phyloP scores from a whole-genome alignment of 768 basidiomycete species.

The Serendipita sp. region DNA sequence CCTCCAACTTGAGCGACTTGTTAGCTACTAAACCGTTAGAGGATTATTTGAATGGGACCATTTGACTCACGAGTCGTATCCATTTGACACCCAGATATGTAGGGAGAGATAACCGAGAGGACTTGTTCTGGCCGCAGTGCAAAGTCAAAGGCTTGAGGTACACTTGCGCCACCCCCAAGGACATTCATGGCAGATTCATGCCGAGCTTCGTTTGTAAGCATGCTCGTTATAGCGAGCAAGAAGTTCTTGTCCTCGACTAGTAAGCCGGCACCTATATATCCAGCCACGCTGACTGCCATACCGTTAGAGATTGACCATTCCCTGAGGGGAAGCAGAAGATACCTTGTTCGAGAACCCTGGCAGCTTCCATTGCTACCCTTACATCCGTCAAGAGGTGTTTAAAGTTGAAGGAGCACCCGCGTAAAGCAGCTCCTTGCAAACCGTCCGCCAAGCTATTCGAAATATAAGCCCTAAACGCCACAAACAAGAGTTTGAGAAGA shows the following conservation, averaged over 20 bases:
- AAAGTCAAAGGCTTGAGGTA: conserved; percentile 58
- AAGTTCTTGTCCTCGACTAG: conserved; percentile 43
- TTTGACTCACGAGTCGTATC: conserved; percentile 13
- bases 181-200: conserved; percentile 67
- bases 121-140: conserved; percentile 50
- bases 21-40: conserved; percentile 8
- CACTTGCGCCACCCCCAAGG: conserved; percentile 33
- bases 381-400: conserved; percentile 44
- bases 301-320: conserved; percentile 1
- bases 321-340: conserved; percentile 14
- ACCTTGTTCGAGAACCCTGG: conserved; percentile 58
- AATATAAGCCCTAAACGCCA: background rate
- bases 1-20: conserved; percentile 9
- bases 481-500: background rate
- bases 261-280: conserved; percentile 53
- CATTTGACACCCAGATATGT: conserved; percentile 52
- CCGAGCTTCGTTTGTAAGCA: conserved; percentile 67
- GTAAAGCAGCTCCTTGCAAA: conserved; percentile 39
- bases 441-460: conserved; percentile 30
- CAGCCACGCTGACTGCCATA: background rate
- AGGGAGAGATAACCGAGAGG: conserved; percentile 46
- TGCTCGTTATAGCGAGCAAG: conserved; percentile 47
- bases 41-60: conserved; percentile 1
- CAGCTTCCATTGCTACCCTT: conserved; percentile 46
- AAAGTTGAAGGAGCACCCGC: conserved; percentile 54